These are phyloP conservation scores for Tolypocladium guangdongense DNA, from an alignment of 2,329 filamentous ascomycete genomes.

Conservation along the genomic window DNA sequence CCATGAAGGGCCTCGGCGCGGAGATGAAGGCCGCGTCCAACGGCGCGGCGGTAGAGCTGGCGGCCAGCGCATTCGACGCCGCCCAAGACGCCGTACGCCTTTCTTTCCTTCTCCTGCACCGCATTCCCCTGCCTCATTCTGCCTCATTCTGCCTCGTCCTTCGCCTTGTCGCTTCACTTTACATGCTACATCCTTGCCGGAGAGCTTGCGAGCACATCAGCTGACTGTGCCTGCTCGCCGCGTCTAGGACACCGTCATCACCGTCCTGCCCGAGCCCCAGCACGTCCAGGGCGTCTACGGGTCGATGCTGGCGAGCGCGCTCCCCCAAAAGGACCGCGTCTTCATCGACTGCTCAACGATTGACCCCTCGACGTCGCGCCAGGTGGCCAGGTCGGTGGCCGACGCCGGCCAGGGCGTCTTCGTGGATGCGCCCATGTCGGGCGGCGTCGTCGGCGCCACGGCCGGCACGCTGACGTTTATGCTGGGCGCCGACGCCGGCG, in stretches of 20 bases:
- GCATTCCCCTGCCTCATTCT: background rate
- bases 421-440: constrained; percentile 94
- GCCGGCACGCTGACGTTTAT: constrained; percentile 92
- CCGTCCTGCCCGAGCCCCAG: constrained; percentile 77
- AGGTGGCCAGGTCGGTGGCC: constrained; percentile 59
- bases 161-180: no score
- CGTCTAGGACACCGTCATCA: constrained; percentile 69
- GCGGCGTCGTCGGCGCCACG: constrained; percentile 81
- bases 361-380: constrained; percentile 73
- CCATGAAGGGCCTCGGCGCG: constrained; percentile 32
- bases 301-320: constrained; percentile 53
- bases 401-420: constrained; percentile 62
- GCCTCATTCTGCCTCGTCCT: background rate
- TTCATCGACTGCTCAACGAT: constrained; percentile 98
- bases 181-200: background rate
- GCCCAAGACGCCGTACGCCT: constrained; percentile 40
- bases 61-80: constrained; percentile 34
- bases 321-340: constrained; percentile 50
- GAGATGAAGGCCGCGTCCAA: constrained; percentile 33
- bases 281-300: constrained; percentile 79
- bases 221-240: background rate
- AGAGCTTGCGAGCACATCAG: background rate
- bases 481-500: constrained; percentile 59
- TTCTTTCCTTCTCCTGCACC: no score
- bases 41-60: constrained; percentile 36